Conservation (phyloP, 495 filamentous ascomycete species). For the Clavariopsis aquatica region DNA sequence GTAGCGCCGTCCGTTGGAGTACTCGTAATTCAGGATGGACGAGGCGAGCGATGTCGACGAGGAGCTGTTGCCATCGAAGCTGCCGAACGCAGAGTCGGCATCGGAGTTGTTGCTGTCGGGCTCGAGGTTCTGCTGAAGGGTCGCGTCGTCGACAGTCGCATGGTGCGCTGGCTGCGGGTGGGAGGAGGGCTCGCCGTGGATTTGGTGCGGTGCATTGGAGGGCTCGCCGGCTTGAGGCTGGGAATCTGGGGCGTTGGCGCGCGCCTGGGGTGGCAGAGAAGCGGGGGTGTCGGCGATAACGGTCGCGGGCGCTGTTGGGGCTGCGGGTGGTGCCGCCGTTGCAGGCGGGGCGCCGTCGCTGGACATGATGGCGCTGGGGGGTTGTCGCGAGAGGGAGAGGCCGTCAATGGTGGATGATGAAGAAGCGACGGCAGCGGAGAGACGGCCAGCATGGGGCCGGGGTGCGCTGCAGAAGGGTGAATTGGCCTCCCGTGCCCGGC, state of each 20-base stretch:
- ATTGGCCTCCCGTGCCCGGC: not conserved
- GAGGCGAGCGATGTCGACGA: conserved; percentile 33
- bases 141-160: too few relatives aligned
- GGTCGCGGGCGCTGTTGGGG: too few relatives aligned
- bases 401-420: not conserved
- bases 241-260: too few relatives aligned
- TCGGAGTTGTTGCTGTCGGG: conserved; percentile 16
- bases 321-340: not conserved
- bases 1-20: conserved; percentile 37
- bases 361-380: conserved; percentile 7
- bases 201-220: too few relatives aligned
- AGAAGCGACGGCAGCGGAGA: too few relatives aligned
- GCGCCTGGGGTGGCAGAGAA: too few relatives aligned
- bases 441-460: too few relatives aligned
- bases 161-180: too few relatives aligned
- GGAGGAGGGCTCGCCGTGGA: too few relatives aligned
- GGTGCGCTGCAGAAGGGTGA: too few relatives aligned
- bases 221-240: too few relatives aligned
- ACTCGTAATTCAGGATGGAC: conserved; percentile 33
- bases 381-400: not conserved
- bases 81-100: conserved; percentile 28
- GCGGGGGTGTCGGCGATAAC: too few relatives aligned
- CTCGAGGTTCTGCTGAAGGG: not conserved
- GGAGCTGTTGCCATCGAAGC: conserved; percentile 13
- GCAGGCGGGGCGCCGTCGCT: conserved; percentile 11